Evolutionary conservation across 306 rosid genomes (phyloP), one percentile per base, ranked within the genome.

Genomic region (Castanea sativa): DNA sequence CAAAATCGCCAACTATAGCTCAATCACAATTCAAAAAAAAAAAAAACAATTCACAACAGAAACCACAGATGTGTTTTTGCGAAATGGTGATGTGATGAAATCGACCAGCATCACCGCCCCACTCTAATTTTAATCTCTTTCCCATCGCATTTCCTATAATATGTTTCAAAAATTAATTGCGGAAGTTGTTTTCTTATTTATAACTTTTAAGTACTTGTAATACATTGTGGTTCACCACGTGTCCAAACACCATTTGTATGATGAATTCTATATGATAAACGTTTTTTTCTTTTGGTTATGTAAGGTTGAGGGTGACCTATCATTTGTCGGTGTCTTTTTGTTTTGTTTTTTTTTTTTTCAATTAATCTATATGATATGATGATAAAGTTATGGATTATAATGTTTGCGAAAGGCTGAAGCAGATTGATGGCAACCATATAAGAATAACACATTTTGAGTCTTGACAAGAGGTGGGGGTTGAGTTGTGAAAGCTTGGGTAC

Each of bases 261-360:
- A 78, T 19, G 49, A 69, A 3, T 49, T 49, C 53, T 35, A 35
- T 35, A 35, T 35, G 43, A 35, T 5, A 29, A 27, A 4, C 7
- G 27, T 35, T 35, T 35, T 6, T 35, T 35, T 5, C 7, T 12
- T 49, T 49, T 29, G 86, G 20, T 16, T 73, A 49, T 21, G 72
- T 58, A 76, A 80, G 79, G 84, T 60, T 68, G 89, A 83, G 55
- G 61, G 81, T 59, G 90, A 87, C 91, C 11, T 9, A 19, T 51
- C 49, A 8, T 15, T 85, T 87, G 91, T 69, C 90, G 88, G 91
- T 76, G 84, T 49, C 92, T 72, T 55, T 55, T 8, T 35, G 15
- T 23, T 5, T 12, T n/a, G 1, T 73, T 73, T 80, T 85, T 41
- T 73, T 73, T 80, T 85, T 41, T 41, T 76, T 56, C 2, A 27